Evolutionary conservation across 768 basidiomycete genomes (phyloP).

Genomic region (Boletus vermiculosoides): DNA sequence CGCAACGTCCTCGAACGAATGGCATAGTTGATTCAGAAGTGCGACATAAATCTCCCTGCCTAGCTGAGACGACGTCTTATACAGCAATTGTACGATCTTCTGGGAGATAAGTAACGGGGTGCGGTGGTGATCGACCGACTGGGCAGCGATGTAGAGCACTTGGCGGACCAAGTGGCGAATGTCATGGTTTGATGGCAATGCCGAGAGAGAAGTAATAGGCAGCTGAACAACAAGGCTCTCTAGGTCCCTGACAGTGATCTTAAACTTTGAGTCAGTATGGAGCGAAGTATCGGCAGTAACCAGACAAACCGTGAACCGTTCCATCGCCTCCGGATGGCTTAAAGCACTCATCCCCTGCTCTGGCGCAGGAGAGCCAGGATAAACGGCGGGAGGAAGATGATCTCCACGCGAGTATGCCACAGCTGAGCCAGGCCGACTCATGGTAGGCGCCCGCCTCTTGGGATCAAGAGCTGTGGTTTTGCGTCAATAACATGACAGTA

Average conservation of each 20-base stretch:
- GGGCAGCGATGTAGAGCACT: slow-evolving; percentile 77
- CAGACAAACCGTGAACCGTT: slow-evolving; percentile 71
- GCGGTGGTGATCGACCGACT: slow-evolving; percentile 75
- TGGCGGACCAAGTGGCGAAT: slow-evolving; percentile 82
- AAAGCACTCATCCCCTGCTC: slow-evolving; percentile 52
- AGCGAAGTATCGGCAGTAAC: background rate
- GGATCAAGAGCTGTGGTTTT: slow-evolving; percentile 47
- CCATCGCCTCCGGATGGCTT: slow-evolving; percentile 82
- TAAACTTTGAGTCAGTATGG: slow-evolving; percentile 3
- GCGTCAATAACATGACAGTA: slow-evolving; percentile 14
- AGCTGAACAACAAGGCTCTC: slow-evolving; percentile 78
- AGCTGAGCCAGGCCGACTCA: slow-evolving; percentile 70
- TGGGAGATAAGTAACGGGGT: slow-evolving; percentile 93
- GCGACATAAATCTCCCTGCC: slow-evolving; percentile 93
- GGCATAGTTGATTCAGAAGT: slow-evolving; percentile 85
- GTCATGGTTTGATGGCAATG: slow-evolving; percentile 80
- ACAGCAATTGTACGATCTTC: slow-evolving; percentile 93
- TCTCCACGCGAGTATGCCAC: slow-evolving; percentile 60
- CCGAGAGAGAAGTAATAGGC: slow-evolving; percentile 66
- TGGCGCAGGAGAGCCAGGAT: slow-evolving; percentile 61
- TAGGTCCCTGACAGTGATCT: slow-evolving; percentile 52
- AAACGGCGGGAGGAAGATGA: slow-evolving; percentile 42
- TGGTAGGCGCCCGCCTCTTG: slow-evolving; percentile 47
- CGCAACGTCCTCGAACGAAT: slow-evolving; percentile 85
- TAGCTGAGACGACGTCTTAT: slow-evolving; percentile 82